Evolutionary conservation across 768 basidiomycete species (phyloP), one percentile per base, ranked within the genome.

Genomic region (Mycena latifolia): DNA sequence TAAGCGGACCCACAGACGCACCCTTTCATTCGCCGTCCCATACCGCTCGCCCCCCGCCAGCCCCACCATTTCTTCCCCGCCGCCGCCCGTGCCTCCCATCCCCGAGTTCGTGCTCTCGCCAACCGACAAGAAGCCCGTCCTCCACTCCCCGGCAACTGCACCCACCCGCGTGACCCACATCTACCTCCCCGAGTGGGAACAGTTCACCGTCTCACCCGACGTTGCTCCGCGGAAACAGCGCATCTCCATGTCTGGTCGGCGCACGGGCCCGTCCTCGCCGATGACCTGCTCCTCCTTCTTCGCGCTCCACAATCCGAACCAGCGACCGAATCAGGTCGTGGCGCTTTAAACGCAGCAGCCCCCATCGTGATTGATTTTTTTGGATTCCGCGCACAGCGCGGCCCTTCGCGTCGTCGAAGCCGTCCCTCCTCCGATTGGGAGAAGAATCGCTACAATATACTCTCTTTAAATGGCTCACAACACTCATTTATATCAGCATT

Each of bases 61-160:
- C 55, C 84, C 85, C 0, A 76, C 75, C 0, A 56, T 80, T 39
- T 61, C 74, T 5, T 76, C 82, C 0, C 80, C 85, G 5, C 83
- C 86, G 2, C 87, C 88, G 14, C 88, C 87, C 3, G 87, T 89
- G 0, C 88, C 88, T 9, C 84, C 85, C 24, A 84, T 88, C 58
- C 87, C 87, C 5, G 75, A 80, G 17, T 82, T 81, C 71, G 77
- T 81, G 27, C 77, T 85, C 39, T 65, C 76, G 5, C 75, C 80
- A 9, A 78, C 77, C 0, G 79, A 75, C 28, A 75, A 75, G 58
- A 81, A 80, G 75, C 66, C 72, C 66, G 73, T 76, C 65, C 57
- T 76, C 47, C 72, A 72, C 62, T 56, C 77, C 15, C 37, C 55
- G 33, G 33, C 33, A 6, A 14, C 33, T 0, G 60, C 72, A 28